Evolutionary conservation across 2,329 filamentous ascomycete species (phyloP).

Genomic region (Cercospora citrullina): DNA sequence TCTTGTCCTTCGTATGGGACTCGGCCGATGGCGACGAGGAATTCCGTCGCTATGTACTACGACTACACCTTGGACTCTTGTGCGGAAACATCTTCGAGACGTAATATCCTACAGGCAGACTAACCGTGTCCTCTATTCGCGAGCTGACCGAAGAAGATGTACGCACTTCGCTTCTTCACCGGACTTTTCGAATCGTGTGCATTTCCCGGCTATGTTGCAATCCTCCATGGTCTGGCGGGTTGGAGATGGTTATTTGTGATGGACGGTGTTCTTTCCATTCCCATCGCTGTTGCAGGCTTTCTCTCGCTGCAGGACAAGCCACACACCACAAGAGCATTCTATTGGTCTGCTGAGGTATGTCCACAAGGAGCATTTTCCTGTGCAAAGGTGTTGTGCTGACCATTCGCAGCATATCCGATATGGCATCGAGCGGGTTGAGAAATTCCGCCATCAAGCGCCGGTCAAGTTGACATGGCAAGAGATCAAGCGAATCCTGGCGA

Average conservation of each 20-base stretch:
- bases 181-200: conserved; percentile 20
- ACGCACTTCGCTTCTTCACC: conserved; percentile 21
- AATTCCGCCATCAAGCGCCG: conserved; percentile 19
- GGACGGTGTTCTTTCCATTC: conserved; percentile 25
- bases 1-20: conserved; percentile 22
- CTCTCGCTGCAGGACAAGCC: conserved; percentile 22
- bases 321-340: conserved; percentile 22
- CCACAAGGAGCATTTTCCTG: neutral
- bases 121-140: neutral
- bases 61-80: conserved; percentile 21
- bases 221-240: conserved; percentile 20
- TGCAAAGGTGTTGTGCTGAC: neutral
- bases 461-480: conserved; percentile 18
- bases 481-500: conserved; percentile 16
- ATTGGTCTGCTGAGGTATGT: conserved; percentile 11
- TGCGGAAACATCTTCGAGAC: neutral
- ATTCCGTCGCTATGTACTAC: conserved; percentile 17
- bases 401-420: conserved; percentile 15
- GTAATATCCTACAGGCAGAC: neutral
- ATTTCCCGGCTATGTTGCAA: conserved; percentile 18
- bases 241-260: conserved; percentile 27
- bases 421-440: conserved; percentile 20
- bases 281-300: conserved; percentile 22
- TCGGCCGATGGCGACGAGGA: conserved; percentile 18
- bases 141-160: neutral